Conservation (phyloP, 257 asterid genomes). For the Scutellaria minor region DNA sequence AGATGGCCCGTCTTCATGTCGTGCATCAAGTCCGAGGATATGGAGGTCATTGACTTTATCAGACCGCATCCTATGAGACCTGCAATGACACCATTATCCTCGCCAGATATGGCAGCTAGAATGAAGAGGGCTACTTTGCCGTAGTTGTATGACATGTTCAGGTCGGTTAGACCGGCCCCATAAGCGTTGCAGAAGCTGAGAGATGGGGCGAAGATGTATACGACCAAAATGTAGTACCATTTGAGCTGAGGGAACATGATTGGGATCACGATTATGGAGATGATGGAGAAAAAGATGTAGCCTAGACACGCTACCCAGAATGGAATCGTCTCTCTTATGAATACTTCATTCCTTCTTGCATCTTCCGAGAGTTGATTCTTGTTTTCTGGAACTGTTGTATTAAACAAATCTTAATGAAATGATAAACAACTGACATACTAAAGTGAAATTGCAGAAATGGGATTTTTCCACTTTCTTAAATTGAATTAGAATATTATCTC, state of each 20-base stretch:
- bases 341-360: constrained; percentile 51
- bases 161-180: constrained; percentile 74
- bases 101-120: constrained; percentile 57
- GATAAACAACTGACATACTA: background rate
- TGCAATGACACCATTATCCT: constrained; percentile 69
- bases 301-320: constrained; percentile 65
- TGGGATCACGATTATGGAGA: constrained; percentile 64
- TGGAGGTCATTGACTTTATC: constrained; percentile 65
- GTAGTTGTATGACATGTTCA: constrained; percentile 79
- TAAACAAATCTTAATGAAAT: background rate
- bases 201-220: constrained; percentile 67
- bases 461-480: background rate
- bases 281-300: constrained; percentile 54
- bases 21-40: constrained; percentile 71
- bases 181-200: constrained; percentile 80
- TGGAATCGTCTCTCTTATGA: constrained; percentile 69
- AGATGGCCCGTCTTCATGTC: constrained; percentile 79
- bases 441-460: background rate
- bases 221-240: constrained; percentile 64
- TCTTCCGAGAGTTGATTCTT: constrained; percentile 41
- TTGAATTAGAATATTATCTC: no score
- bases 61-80: constrained; percentile 79
- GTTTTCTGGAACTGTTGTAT: constrained; percentile 45
- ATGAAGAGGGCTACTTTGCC: constrained; percentile 79
- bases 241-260: constrained; percentile 72